phyloP scores from a whole-genome alignment of 2,329 filamentous ascomycete genomes.

The Fusarium mexicanum region DNA sequence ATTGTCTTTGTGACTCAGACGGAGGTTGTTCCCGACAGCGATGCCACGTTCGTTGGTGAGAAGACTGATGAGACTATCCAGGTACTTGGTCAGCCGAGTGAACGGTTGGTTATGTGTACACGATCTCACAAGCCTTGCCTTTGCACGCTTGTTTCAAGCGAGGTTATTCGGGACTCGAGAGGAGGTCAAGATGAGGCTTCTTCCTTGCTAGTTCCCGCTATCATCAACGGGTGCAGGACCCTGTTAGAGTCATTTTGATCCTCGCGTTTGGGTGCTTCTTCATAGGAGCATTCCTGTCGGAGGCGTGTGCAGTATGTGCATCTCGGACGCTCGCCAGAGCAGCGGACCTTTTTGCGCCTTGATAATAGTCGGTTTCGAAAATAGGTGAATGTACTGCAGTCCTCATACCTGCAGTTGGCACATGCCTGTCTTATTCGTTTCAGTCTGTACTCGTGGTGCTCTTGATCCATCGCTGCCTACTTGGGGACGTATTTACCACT shows the following conservation, averaged over 20 bases:
- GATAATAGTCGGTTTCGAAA: neutral
- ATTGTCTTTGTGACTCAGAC: neutral
- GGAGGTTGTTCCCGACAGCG: rapidly evolving
- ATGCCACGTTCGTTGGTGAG: neutral
- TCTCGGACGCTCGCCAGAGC: neutral
- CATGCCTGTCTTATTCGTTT: neutral
- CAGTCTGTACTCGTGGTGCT: neutral
- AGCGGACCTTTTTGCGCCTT: neutral
- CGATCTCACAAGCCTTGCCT: neutral
- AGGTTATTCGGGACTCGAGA: neutral
- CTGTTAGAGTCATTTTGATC: neutral
- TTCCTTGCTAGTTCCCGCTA: neutral
- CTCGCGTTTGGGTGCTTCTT: neutral
- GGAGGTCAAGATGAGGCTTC: neutral
- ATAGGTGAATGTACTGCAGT: neutral
- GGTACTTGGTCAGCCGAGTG: neutral
- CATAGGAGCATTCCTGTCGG: neutral
- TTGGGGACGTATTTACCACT: neutral
- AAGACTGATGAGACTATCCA: neutral
- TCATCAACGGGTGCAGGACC: neutral
- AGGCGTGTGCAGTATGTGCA: neutral
- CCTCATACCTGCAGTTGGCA: neutral
- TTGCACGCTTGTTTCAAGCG: neutral
- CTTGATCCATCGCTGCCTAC: neutral
- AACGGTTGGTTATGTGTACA: too few relatives aligned